These are phyloP conservation scores for Cyathus striatus DNA, from an alignment of 768 basidiomycete species.

Conservation along the genomic window DNA sequence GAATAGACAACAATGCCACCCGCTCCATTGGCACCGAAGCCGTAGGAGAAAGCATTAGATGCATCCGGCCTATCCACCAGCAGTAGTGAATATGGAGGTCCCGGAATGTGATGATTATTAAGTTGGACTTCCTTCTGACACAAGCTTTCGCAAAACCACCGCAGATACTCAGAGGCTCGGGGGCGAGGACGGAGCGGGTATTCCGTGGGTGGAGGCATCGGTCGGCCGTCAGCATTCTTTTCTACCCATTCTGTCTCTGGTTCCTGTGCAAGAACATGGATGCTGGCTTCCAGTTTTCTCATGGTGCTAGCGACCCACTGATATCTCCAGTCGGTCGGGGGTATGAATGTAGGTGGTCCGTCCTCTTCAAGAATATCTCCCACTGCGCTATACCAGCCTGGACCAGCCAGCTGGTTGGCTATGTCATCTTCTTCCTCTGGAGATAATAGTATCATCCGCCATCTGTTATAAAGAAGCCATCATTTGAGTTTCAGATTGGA, in stretches of 20 bases:
- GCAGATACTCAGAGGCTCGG: constrained; percentile 68
- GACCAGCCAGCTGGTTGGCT: constrained; percentile 72
- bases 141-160: constrained; percentile 45
- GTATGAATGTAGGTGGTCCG: constrained; percentile 58
- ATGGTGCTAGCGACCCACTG: constrained; percentile 81
- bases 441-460: constrained; percentile 84
- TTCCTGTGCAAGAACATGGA: constrained; percentile 64
- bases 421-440: constrained; percentile 93
- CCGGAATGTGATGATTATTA: constrained; percentile 56
- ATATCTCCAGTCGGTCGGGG: constrained; percentile 84
- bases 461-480: constrained; percentile 36
- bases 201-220: constrained; percentile 76
- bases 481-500: constrained; percentile 4
- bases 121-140: constrained; percentile 34
- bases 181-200: constrained; percentile 84
- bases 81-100: constrained; percentile 87
- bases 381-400: constrained; percentile 85
- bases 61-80: constrained; percentile 83
- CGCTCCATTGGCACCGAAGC: constrained; percentile 87
- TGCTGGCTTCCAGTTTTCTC: constrained; percentile 67
- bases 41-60: constrained; percentile 92
- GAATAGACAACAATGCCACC: constrained; percentile 95
- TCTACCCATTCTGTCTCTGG: constrained; percentile 53
- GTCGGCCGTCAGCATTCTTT: constrained; percentile 40
- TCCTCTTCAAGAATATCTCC: constrained; percentile 69